Evolutionary conservation across 257 asterid genomes (phyloP).

Genomic region (Rauvolfia tetraphylla): DNA sequence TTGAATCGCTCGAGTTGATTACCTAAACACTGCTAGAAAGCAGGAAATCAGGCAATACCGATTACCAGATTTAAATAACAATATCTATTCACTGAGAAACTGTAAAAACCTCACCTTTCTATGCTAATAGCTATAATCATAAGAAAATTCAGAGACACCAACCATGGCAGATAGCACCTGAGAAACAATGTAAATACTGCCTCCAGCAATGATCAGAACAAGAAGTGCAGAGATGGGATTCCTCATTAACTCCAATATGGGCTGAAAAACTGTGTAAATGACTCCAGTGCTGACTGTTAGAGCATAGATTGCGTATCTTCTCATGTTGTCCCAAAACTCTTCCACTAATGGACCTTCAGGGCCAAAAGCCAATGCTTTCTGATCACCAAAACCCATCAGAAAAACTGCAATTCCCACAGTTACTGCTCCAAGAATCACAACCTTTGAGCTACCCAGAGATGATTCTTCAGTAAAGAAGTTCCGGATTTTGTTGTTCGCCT

Average conservation of each 20-base stretch:
- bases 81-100: neutral
- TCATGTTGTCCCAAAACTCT: slow-evolving; percentile 98
- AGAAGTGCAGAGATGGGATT: slow-evolving; percentile 84
- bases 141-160: slow-evolving; percentile 76
- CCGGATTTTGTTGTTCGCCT: neutral
- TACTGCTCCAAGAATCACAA: slow-evolving; percentile 43
- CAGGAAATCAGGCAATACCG: neutral
- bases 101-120: neutral
- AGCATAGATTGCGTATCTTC: slow-evolving; percentile 77
- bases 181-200: slow-evolving; percentile 52
- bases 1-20: no score
- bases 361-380: slow-evolving; percentile 74
- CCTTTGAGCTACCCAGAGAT: slow-evolving; percentile 8
- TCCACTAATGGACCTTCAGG: slow-evolving; percentile 94
- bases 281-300: slow-evolving; percentile 92
- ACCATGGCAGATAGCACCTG: slow-evolving; percentile 94
- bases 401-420: slow-evolving; percentile 52
- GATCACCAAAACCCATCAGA: slow-evolving; percentile 64
- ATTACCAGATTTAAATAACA: neutral
- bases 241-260: slow-evolving; percentile 64
- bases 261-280: slow-evolving; percentile 54
- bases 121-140: slow-evolving; percentile 53
- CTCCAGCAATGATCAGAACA: slow-evolving; percentile 52
- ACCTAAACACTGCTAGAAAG: no score
- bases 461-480: neutral